Base-by-base conservation (phyloP, 1,284 basidiomycete species). In the Cryptococcus sp. region DNA sequence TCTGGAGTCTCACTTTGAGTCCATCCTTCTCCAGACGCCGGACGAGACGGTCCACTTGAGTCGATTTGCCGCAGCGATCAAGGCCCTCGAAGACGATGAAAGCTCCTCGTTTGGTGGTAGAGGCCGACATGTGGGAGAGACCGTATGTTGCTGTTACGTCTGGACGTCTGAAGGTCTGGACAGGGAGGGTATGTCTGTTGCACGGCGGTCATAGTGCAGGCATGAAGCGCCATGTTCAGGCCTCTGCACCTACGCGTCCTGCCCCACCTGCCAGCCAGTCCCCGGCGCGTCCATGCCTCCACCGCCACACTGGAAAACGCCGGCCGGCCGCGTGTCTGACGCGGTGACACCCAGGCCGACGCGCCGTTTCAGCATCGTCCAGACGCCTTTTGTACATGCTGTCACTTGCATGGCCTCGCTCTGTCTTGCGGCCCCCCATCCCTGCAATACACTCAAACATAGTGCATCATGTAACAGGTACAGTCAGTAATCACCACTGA, bases 31-130 rank as follows among this genome's bases (percentile, higher is more conserved):
- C 59, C 23, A 90, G 76, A 20, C 79, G 80, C 1, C 81, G 71
- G 33, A 83, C 78, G 37, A 96, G 82, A 13, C 80, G 77, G 0
- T 81, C 78, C 0, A 86, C 85, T 71, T 96, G 93, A 0, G 91
- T 96, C 46, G 87, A 89, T 75, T 96, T 96, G 12, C 93, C 93
- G 0, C 89, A 91, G 59, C 89, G 82, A 73, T 96, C 93, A n/a
- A 96, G 84, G 2, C 93, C 93, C 76, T 97, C 93, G 53, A 96
- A 82, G 37, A 92, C 92, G 69, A 96, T 88, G 78, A 97, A 92
- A 6, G 86, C 82, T 1, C 89, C 91, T 54, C 76, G 53, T 9
- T 46, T 33, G 12, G 54, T 43, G 11, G 50, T 40, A 7, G 59
- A 50, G 11, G 58, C 42, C 13, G 49, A 45, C 15, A 51, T 52